Conservation (phyloP, 306 rosid genomes). For the Medicago lupulina region DNA sequence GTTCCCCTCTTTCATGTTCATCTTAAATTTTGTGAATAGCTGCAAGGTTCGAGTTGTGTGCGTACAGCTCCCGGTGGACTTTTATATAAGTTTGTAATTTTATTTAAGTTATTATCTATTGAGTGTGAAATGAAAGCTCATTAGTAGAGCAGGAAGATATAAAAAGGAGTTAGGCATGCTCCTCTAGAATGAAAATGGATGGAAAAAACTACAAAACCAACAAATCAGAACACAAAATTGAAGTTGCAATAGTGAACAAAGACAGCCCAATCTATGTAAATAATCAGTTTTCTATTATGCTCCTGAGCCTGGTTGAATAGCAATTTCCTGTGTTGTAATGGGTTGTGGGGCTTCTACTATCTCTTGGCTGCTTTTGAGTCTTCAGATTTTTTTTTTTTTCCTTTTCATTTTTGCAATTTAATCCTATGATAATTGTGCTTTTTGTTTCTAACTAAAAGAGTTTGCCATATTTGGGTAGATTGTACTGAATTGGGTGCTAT, state of each 20-base stretch:
- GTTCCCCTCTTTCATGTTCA: constrained; percentile 3
- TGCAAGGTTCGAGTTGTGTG: constrained; percentile 6
- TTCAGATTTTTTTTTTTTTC: not conserved
- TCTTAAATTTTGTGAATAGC: constrained; percentile 16
- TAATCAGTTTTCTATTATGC: not conserved
- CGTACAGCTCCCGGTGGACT: not conserved
- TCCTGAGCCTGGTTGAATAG: not conserved
- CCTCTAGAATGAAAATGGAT: not conserved
- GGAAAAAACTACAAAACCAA: not conserved
- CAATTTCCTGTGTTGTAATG: constrained; percentile 8
- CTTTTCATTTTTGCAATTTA: not conserved
- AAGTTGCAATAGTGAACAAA: not conserved
- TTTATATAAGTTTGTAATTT: constrained; percentile 1
- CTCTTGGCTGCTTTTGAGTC: constrained; percentile 12
- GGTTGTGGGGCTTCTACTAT: constrained; percentile 16
- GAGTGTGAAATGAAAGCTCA: not conserved
- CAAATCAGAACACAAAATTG: not conserved
- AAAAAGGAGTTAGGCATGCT: not conserved
- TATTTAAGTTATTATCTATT: not conserved
- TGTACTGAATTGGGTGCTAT: constrained; percentile 1
- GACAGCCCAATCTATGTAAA: not conserved
- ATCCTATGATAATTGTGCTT: constrained; percentile 9
- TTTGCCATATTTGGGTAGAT: constrained; percentile 12
- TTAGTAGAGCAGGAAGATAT: not conserved
- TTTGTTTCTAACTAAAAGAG: not conserved